Evolutionary conservation across 2,329 filamentous ascomycete species (phyloP).

Genomic region (Aspergillus pseudoviridinutans): DNA sequence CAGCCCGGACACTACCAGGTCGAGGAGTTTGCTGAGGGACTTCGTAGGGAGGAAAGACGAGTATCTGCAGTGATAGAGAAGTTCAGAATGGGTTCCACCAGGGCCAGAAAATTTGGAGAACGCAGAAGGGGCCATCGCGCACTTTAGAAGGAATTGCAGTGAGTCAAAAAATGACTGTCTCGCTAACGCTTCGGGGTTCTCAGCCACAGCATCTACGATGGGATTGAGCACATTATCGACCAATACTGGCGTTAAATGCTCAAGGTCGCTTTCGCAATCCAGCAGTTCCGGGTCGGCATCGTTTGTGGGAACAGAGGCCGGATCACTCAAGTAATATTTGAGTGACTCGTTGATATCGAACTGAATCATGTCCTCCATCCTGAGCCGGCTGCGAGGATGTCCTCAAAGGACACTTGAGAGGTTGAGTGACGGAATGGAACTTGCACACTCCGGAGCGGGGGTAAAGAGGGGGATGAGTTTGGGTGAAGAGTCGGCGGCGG

Average conservation of each 20-base stretch:
- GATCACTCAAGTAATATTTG: constrained; percentile 95
- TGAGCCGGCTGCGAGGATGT: constrained; percentile 36
- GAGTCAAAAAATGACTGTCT: constrained; percentile 81
- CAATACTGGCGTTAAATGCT: constrained; percentile 70
- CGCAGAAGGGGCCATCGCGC: constrained; percentile 56
- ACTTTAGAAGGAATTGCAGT: constrained; percentile 95
- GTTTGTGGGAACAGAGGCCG: constrained; percentile 72
- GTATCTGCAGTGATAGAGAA: constrained; percentile 67
- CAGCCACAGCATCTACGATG: constrained; percentile 87
- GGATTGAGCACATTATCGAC: constrained; percentile 85
- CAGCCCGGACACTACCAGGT: constrained; percentile 80
- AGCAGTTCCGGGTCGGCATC: constrained; percentile 79
- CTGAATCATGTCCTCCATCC: constrained; percentile 62
- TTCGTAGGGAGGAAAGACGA: constrained; percentile 73
- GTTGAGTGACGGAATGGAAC: constrained; percentile 2
- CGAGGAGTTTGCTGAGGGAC: constrained; percentile 86
- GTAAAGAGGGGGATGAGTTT: constrained; percentile 7
- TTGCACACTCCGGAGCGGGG: background rate
- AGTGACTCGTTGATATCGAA: constrained; percentile 97
- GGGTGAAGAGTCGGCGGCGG: constrained; percentile 14
- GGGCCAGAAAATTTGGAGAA: constrained; percentile 28
- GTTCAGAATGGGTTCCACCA: constrained; percentile 57
- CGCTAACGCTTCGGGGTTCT: constrained; percentile 83
- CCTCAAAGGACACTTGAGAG: constrained; percentile 12
- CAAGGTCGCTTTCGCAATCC: constrained; percentile 90